phyloP scores from a whole-genome alignment of 495 filamentous ascomycete genomes.

The Daldinia caldariorum region DNA sequence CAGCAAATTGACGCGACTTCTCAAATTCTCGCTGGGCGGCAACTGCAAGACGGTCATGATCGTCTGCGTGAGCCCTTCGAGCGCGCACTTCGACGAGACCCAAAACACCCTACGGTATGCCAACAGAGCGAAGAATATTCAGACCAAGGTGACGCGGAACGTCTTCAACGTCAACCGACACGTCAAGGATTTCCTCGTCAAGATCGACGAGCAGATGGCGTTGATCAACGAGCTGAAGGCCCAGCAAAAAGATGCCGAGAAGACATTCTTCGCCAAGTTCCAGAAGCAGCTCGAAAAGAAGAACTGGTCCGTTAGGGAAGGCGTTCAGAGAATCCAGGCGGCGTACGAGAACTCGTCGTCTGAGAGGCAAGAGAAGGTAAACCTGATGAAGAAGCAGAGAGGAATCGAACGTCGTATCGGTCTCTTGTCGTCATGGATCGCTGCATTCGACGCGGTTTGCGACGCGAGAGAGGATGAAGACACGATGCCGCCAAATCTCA shows the following conservation, averaged over 20 bases:
- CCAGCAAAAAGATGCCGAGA: constrained; percentile 91
- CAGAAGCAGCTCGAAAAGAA: constrained; percentile 87
- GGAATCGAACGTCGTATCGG: constrained; percentile 86
- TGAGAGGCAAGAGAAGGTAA: constrained; percentile 81
- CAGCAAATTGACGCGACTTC: constrained; percentile 92
- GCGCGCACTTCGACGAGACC: constrained; percentile 97
- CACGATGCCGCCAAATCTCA: constrained; percentile 69
- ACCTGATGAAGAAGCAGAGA: constrained; percentile 81
- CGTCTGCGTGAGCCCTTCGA: constrained; percentile 96
- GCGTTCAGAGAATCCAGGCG: constrained; percentile 77
- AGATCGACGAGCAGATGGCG: constrained; percentile 92
- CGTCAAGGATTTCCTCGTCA: constrained; percentile 97
- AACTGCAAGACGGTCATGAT: constrained; percentile 99
- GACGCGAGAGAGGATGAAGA: constrained; percentile 74
- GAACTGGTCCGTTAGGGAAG: constrained; percentile 79
- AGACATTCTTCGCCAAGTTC: constrained; percentile 86
- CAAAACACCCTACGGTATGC: constrained; percentile 98
- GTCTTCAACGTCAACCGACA: constrained; percentile 99
- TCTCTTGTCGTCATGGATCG: constrained; percentile 88
- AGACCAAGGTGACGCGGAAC: constrained; percentile 98
- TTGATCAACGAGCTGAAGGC: constrained; percentile 93
- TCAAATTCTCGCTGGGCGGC: constrained; percentile 96
- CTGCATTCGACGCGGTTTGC: constrained; percentile 86
- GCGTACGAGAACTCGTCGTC: constrained; percentile 85
- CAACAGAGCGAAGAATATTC: constrained; percentile 98